Evolutionary conservation across 441 rosid species (phyloP).

Genomic region (Syzygium malaccense): DNA sequence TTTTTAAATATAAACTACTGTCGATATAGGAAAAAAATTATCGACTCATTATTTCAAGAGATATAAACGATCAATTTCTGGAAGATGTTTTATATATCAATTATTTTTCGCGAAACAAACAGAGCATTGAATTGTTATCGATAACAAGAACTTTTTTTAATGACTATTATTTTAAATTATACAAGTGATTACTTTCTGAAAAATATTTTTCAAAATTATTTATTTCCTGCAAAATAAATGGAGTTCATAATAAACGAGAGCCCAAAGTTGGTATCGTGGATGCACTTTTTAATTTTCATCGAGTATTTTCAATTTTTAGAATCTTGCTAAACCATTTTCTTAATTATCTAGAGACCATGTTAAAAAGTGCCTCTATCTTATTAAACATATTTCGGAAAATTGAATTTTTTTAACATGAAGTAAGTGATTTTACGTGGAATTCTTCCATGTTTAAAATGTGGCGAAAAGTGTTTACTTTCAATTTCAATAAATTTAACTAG

Average conservation of each 20-base stretch:
- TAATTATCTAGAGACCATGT: neutral
- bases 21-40: neutral
- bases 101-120: too few species aligned
- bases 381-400: neutral
- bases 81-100: too few species aligned
- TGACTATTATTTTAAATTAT: neutral
- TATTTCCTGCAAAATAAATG: neutral
- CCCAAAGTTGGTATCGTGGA: neutral
- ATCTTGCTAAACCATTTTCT: accelerated
- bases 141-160: neutral
- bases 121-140: too few species aligned
- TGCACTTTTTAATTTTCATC: neutral
- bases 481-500: neutral
- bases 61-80: too few species aligned
- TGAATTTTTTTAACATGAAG: neutral
- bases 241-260: neutral
- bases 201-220: neutral
- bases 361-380: neutral
- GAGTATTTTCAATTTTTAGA: neutral
- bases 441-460: neutral
- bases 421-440: neutral
- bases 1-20: neutral
- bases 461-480: neutral
- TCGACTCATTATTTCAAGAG: too few species aligned
- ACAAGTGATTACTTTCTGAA: neutral